Evolutionary conservation across 2,329 filamentous ascomycete species (phyloP).

Genomic region (Sarocladium oryzae): DNA sequence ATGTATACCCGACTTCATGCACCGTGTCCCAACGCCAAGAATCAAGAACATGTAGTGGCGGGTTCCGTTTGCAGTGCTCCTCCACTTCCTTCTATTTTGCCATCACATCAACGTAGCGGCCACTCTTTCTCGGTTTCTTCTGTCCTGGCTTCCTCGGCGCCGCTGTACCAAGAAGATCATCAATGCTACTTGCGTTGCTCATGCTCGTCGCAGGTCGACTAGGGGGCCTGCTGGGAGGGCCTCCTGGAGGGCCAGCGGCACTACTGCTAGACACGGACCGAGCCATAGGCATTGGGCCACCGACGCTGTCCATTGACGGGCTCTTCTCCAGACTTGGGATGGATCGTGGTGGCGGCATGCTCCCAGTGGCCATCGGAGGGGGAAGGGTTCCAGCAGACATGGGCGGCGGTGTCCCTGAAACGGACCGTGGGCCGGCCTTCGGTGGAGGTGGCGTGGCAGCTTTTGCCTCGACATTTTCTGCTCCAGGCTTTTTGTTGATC

Average conservation of each 20-base stretch:
- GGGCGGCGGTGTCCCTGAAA: slow-evolving; percentile 45
- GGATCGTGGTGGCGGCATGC: slow-evolving; percentile 25
- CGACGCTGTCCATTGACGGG: slow-evolving; percentile 30
- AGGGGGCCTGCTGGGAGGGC: slow-evolving; percentile 45
- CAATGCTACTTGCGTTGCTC: slow-evolving; percentile 90
- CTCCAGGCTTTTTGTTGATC: slow-evolving; percentile 89
- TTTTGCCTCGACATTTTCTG: slow-evolving; percentile 52
- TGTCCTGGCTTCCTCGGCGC: slow-evolving; percentile 58
- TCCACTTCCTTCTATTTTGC: slow-evolving; percentile 44
- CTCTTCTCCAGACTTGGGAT: slow-evolving; percentile 27
- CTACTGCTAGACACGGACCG: slow-evolving; percentile 44
- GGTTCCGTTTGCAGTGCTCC: neutral
- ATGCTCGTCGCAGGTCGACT: slow-evolving; percentile 72
- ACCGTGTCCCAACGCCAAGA: neutral
- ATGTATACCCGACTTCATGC: neutral
- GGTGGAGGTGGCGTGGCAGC: slow-evolving; percentile 75
- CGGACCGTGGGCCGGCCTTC: slow-evolving; percentile 48
- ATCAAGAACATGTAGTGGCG: neutral
- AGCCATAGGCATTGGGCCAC: slow-evolving; percentile 33
- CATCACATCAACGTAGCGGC: slow-evolving; percentile 96
- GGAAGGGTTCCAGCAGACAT: slow-evolving; percentile 23
- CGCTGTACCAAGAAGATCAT: slow-evolving; percentile 78
- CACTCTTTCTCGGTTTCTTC: slow-evolving; percentile 73
- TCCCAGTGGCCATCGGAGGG: slow-evolving; percentile 18
- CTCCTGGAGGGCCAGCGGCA: slow-evolving; percentile 21